Conservation (phyloP, 495 filamentous ascomycete genomes). For the Arthonia radiata region DNA sequence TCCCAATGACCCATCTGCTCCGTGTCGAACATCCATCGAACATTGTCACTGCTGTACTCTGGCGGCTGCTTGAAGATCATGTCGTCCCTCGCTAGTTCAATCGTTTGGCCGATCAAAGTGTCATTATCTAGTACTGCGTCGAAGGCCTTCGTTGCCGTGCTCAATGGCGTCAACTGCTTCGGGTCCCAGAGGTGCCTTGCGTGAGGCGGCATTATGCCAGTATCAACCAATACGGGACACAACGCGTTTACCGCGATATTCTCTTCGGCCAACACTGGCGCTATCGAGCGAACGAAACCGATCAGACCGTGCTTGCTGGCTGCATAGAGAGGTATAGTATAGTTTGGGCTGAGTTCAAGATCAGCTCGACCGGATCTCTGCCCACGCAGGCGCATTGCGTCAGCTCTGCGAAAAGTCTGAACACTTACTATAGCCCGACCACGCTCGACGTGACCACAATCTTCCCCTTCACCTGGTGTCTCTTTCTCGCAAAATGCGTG, state of each 20-base stretch:
- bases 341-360: too few relatives aligned
- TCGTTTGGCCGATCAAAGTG: conserved; percentile 19
- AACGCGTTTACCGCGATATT: conserved; percentile 28
- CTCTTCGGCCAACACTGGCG: conserved; percentile 13
- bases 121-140: conserved; percentile 18
- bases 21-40: too few relatives aligned
- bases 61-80: conserved; percentile 23
- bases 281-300: conserved; percentile 24
- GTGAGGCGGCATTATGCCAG: conserved; percentile 24
- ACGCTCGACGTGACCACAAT: too few relatives aligned
- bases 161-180: conserved; percentile 29
- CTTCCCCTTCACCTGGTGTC: too few relatives aligned
- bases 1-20: too few relatives aligned
- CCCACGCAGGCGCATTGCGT: too few relatives aligned
- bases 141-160: conserved; percentile 21
- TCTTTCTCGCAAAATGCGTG: too few relatives aligned
- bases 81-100: conserved; percentile 28
- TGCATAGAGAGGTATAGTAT: conserved; percentile 27
- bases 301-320: conserved; percentile 26
- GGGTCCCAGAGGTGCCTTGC: conserved; percentile 19
- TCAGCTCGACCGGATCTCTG: too few relatives aligned
- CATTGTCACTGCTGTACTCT: conserved; percentile 25
- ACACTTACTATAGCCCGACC: too few relatives aligned
- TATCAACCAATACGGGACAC: conserved; percentile 26
- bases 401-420: too few relatives aligned